Percentiles rank a stretch among this genome's conserved stretches.
Conservation (phyloP, 257 asterid species). For the Fraxinus cuspidata region DNA sequence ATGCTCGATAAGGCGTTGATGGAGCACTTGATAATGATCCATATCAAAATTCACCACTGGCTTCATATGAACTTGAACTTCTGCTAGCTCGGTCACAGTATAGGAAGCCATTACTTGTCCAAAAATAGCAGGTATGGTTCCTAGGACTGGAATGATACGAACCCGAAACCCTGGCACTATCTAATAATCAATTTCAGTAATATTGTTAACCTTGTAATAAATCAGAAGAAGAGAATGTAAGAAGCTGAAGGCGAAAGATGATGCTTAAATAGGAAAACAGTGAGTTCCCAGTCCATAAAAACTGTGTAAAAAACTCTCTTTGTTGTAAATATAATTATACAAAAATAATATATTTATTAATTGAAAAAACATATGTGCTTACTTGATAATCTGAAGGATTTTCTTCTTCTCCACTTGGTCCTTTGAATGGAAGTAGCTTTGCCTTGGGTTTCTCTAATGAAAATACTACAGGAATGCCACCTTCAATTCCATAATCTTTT, state of each 20-base stretch:
- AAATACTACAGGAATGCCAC: conserved; percentile 96
- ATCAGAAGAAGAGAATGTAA: conserved; percentile 12
- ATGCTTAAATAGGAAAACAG: conserved; percentile 4
- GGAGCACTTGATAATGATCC: conserved; percentile 80
- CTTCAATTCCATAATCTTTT: conserved; percentile 86
- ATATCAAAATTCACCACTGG: conserved; percentile 83
- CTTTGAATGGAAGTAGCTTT: conserved; percentile 90
- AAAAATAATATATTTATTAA: background rate
- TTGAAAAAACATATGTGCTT: conserved; percentile 31
- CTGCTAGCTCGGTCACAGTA: conserved; percentile 78
- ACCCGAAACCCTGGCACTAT: conserved; percentile 96
- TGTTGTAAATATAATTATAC: background rate
- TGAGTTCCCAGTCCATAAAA: background rate
- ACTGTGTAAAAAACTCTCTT: background rate
- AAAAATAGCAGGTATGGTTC: conserved; percentile 94
- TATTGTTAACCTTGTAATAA: conserved; percentile 5
- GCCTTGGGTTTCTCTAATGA: conserved; percentile 94
- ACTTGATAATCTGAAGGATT: conserved; percentile 98
- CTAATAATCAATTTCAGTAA: conserved; percentile 47
- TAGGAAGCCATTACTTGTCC: conserved; percentile 98
- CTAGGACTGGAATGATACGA: conserved; percentile 95
- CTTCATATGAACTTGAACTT: conserved; percentile 76
- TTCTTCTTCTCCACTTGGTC: conserved; percentile 84
- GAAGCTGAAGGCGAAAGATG: background rate
- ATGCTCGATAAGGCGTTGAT: conserved; percentile 91